Evolutionary conservation across 345 rosid genomes (phyloP), one percentile per base, ranked within the genome.

Genomic region (Bruguiera parviflora): DNA sequence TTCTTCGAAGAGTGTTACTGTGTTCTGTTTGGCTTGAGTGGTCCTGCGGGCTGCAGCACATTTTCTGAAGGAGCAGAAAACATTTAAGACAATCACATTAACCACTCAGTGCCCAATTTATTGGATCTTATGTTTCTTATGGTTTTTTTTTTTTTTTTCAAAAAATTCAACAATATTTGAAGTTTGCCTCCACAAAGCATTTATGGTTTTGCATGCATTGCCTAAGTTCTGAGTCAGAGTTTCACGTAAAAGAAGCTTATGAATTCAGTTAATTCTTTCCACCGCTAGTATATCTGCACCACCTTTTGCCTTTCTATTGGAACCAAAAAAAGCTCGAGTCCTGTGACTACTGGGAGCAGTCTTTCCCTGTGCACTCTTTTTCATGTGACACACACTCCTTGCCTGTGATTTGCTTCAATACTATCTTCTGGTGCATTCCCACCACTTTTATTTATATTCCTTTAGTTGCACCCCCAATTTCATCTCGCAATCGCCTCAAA

Each of bases 391-490:
- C 71, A 68, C 67, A 70, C 74, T 46, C 49, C 71, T 69, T 72
- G 77, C 81, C 81, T 91, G 96, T 92, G 96, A 92, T 76, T 75
- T 78, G 92, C 83, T 89, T 89, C 96, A 89, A 86, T 91, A 68
- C 81, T 16, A 43, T 43, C 49, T 22, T 49, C 43, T 47, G 9
- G 21, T 52, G 46, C 33, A 51, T 21, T 1, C 53, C 61, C 6
- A 11, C 58, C 51, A 64, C 71, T 53, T 75, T 70, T 43, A 43
- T 43, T 43, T 43, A 13, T 43, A 13, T 43, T 47, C 60, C 56
- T 8, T 7, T 43, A 20, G 21, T 11, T n/a, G 57, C 55, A 3
- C 39, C 21, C 33, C 39, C 51, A n/a, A n/a, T 61, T 60, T 56
- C 71, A 53, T 51, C 63, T n/a, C 58, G 10, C 8, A n/a, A 27